These are phyloP conservation scores for Eutypa lata DNA, from an alignment of 2,329 filamentous ascomycete species.

Conservation along the genomic window DNA sequence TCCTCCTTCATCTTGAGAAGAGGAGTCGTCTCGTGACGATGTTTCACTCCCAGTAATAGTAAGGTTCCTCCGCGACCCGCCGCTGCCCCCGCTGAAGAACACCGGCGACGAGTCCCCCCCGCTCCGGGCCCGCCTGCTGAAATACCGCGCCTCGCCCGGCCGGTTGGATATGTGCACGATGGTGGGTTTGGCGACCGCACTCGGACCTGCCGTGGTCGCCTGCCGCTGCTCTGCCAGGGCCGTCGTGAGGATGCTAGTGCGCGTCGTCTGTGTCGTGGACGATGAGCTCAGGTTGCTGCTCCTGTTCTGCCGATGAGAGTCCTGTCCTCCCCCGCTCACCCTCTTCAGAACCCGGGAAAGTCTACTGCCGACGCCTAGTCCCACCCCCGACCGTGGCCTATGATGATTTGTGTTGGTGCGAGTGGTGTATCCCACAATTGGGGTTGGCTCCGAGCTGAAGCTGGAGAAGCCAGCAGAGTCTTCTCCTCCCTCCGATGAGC, in stretches of 20 bases:
- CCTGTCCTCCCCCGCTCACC: constrained; percentile 10
- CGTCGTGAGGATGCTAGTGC: constrained; percentile 28
- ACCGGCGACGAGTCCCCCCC: constrained; percentile 15
- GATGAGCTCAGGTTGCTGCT: constrained; percentile 22
- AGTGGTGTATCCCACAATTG: constrained; percentile 11
- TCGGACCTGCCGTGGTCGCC: too few relatives aligned
- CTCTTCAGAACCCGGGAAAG: constrained; percentile 26
- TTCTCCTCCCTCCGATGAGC: neutral
- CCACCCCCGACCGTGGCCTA: constrained; percentile 9
- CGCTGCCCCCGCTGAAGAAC: constrained; percentile 20
- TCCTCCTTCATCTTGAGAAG: neutral
- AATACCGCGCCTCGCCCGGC: constrained; percentile 23
- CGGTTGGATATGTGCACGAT: constrained; percentile 30
- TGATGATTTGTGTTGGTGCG: too few relatives aligned
- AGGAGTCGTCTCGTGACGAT: too few relatives aligned
- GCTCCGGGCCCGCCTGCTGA: constrained; percentile 23
- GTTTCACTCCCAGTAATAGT: too few relatives aligned
- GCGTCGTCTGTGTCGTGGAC: constrained; percentile 22
- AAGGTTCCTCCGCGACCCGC: constrained; percentile 21
- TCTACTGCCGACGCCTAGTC: constrained; percentile 16
- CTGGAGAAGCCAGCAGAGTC: neutral
- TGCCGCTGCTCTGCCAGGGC: constrained; percentile 21
- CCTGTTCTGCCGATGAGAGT: constrained; percentile 14
- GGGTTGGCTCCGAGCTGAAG: constrained; percentile 8
- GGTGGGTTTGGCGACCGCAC: constrained; percentile 25